Conservation (phyloP, 2,329 filamentous ascomycete species). For the Daldinia sp. region DNA sequence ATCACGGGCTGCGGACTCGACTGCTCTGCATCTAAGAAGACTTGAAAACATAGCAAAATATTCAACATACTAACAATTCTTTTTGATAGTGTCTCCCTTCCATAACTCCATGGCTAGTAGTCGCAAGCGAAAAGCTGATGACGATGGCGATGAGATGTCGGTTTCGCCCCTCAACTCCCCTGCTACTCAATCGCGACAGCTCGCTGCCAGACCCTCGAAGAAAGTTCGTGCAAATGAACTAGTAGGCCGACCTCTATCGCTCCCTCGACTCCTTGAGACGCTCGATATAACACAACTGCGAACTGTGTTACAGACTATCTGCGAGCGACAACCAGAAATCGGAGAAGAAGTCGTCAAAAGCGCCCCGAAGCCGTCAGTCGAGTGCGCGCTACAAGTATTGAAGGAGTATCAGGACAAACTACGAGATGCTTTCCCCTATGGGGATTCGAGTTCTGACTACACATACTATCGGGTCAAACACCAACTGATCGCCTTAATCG, state of each 20-base stretch:
- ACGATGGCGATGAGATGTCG: constrained; percentile 88
- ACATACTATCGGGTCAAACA: constrained; percentile 92
- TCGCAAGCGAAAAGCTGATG: constrained; percentile 87
- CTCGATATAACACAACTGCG: constrained; percentile 86
- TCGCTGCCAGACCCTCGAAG: constrained; percentile 69
- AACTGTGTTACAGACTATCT: constrained; percentile 87
- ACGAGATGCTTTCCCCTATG: constrained; percentile 83
- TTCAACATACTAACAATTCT: constrained; percentile 18
- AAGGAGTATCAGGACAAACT: constrained; percentile 82
- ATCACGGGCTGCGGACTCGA: constrained; percentile 11
- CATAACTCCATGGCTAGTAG: constrained; percentile 61
- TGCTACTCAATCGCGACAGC: constrained; percentile 72
- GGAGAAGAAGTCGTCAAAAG: constrained; percentile 82
- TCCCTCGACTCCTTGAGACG: constrained; percentile 87
- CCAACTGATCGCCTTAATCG: constrained; percentile 79
- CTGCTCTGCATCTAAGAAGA: not conserved
- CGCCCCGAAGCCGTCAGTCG: constrained; percentile 86
- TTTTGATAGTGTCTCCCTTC: constrained; percentile 56
- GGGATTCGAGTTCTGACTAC: constrained; percentile 87
- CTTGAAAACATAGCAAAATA: not conserved
- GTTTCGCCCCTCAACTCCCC: constrained; percentile 87
- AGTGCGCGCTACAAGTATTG: constrained; percentile 81
- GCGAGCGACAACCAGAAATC: constrained; percentile 86
- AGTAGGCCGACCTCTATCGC: constrained; percentile 61
- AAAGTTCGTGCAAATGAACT: constrained; percentile 71